Evolutionary conservation across 805 yeast species (phyloP).

Genomic region (Ogataea methanolica): DNA sequence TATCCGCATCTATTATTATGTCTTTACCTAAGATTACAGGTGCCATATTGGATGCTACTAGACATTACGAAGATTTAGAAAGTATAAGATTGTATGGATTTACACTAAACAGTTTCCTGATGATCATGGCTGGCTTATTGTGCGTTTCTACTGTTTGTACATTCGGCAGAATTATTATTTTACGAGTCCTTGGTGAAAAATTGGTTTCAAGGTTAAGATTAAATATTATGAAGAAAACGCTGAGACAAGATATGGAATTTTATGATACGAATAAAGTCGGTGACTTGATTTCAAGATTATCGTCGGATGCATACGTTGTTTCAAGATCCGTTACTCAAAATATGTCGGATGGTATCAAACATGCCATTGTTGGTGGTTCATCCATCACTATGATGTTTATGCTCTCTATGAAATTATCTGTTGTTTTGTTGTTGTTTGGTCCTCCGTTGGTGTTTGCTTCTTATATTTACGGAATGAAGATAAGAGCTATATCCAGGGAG

Average conservation of each 20-base stretch:
- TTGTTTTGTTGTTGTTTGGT: slow-evolving; percentile 69
- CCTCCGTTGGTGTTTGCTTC: slow-evolving; percentile 86
- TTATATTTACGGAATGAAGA: slow-evolving; percentile 73
- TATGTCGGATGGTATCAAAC: slow-evolving; percentile 85
- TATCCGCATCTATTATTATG: slow-evolving; percentile 49
- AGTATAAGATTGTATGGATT: slow-evolving; percentile 48
- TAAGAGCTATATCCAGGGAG: slow-evolving; percentile 67
- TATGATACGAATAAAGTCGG: slow-evolving; percentile 90
- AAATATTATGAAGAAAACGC: slow-evolving; percentile 67
- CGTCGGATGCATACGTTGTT: slow-evolving; percentile 87
- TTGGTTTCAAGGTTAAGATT: slow-evolving; percentile 82
- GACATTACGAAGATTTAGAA: slow-evolving; percentile 25
- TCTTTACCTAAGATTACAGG: slow-evolving; percentile 55
- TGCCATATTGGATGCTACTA: slow-evolving; percentile 45
- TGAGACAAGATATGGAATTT: slow-evolving; percentile 85
- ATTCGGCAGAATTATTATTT: slow-evolving; percentile 68
- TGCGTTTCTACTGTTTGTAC: slow-evolving; percentile 73
- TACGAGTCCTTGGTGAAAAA: slow-evolving; percentile 80
- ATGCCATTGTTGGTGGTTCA: slow-evolving; percentile 72
- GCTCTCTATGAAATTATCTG: slow-evolving; percentile 74
- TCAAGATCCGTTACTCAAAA: slow-evolving; percentile 84
- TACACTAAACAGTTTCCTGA: slow-evolving; percentile 55
- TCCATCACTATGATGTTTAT: slow-evolving; percentile 90
- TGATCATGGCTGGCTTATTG: slow-evolving; percentile 57
- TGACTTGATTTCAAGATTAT: slow-evolving; percentile 80